Conservation (phyloP, 2,329 filamentous ascomycete genomes). For the Rhynchosporium graminicola region DNA sequence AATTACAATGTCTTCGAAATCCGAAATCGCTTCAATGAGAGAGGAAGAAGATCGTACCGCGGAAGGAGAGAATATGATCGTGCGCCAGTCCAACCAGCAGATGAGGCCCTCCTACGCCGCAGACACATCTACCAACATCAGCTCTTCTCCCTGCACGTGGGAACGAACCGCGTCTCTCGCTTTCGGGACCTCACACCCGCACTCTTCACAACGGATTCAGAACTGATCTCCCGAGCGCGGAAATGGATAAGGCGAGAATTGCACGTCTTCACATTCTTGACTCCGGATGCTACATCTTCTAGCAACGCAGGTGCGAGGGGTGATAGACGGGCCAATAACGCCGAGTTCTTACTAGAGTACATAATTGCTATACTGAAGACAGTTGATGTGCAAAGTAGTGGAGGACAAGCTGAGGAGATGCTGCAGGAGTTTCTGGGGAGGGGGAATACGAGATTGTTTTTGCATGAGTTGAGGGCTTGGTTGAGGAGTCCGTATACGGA, state of each 20-base stretch:
- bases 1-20: constrained; percentile 13
- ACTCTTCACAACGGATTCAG: constrained; percentile 62
- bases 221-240: constrained; percentile 73
- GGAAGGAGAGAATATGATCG: constrained; percentile 21
- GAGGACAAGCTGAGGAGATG: constrained; percentile 77
- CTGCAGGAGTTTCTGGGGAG: constrained; percentile 76
- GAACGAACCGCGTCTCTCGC: constrained; percentile 74
- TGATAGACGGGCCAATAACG: constrained; percentile 61
- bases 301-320: neutral
- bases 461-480: constrained; percentile 85
- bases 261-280: constrained; percentile 76
- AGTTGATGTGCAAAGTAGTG: constrained; percentile 76
- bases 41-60: constrained; percentile 25
- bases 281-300: constrained; percentile 32
- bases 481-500: constrained; percentile 75
- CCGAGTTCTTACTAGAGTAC: constrained; percentile 85
- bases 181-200: constrained; percentile 73
- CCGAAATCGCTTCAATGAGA: constrained; percentile 16
- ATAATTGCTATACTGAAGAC: constrained; percentile 81
- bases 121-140: constrained; percentile 71
- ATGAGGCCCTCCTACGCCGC: constrained; percentile 51
- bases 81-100: constrained; percentile 23
- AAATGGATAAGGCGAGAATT: constrained; percentile 84
- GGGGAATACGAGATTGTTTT: constrained; percentile 70
- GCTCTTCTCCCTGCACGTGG: constrained; percentile 79